Conservation (phyloP, 257 asterid species). For the Asclepias syriaca region DNA sequence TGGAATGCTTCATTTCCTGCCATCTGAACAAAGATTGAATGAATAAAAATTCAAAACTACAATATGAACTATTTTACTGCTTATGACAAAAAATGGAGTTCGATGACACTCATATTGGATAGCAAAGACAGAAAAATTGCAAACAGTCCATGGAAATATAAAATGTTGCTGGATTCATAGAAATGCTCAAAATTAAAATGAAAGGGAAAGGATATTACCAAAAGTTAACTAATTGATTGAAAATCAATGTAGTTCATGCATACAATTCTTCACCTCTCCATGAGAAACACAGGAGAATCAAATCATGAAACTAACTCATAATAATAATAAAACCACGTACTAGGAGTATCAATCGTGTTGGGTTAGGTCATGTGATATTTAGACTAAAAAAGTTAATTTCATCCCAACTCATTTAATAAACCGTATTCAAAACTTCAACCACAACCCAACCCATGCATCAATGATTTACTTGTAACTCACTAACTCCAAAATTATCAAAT, state of each 20-base stretch:
- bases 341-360: too few species aligned
- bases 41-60: not conserved
- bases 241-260: constrained; percentile 1
- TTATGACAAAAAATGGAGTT: not conserved
- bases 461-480: too few species aligned
- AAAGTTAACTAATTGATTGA: not conserved
- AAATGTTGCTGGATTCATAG: not conserved
- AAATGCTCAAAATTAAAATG: not conserved
- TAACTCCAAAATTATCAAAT: too few species aligned
- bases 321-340: not conserved
- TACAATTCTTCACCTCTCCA: not conserved
- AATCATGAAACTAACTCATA: not conserved
- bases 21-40: constrained; percentile 35
- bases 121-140: not conserved
- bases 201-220: not conserved
- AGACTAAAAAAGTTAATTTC: too few species aligned
- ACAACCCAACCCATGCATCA: too few species aligned
- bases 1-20: constrained; percentile 96
- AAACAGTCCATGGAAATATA: not conserved
- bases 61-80: constrained; percentile 2
- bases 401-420: too few species aligned
- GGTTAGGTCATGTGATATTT: too few species aligned
- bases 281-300: not conserved
- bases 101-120: not conserved
- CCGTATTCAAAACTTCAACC: too few species aligned